Percentiles rank a stretch among this genome's conserved stretches.
Evolutionary conservation across 148 eudicot species (phyloP).

Genomic region (Nepenthes gracilis): DNA sequence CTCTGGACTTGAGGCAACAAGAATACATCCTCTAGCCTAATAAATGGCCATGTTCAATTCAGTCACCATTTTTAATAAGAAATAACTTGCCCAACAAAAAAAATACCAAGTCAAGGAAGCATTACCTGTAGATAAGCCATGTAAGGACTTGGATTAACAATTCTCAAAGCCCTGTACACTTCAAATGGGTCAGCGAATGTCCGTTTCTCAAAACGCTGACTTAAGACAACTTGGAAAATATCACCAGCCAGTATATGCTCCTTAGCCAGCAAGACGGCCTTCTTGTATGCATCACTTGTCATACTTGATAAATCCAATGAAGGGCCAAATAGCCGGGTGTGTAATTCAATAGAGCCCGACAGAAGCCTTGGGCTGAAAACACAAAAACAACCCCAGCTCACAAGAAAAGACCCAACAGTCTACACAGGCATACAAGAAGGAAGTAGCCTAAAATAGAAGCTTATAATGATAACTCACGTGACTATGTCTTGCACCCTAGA

Average conservation of each 20-base stretch:
- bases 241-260: slow-evolving; percentile 97
- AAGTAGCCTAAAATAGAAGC: background rate
- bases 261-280: slow-evolving; percentile 84
- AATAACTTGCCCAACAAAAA: background rate
- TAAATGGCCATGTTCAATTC: slow-evolving; percentile 4
- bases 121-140: slow-evolving; percentile 90
- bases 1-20: slow-evolving; percentile 99
- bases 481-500: slow-evolving; percentile 73
- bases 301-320: slow-evolving; percentile 65
- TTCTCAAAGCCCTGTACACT: slow-evolving; percentile 92
- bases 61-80: slow-evolving; percentile 2
- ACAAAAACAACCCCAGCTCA: slow-evolving; percentile 7
- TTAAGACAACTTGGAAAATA: slow-evolving; percentile 91
- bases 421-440: background rate
- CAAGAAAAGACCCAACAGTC: slow-evolving; percentile 2
- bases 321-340: slow-evolving; percentile 66
- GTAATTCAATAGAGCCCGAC: slow-evolving; percentile 70
- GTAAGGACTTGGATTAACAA: slow-evolving; percentile 98
- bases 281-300: slow-evolving; percentile 67
- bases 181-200: slow-evolving; percentile 99
- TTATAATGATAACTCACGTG: slow-evolving; percentile 41
- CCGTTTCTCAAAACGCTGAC: slow-evolving; percentile 92
- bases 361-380: slow-evolving; percentile 71
- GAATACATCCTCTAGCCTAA: slow-evolving; percentile 93
- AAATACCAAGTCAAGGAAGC: slow-evolving; percentile 3